phyloP scores from a whole-genome alignment of 441 rosid genomes.

The Kokia cookei region DNA sequence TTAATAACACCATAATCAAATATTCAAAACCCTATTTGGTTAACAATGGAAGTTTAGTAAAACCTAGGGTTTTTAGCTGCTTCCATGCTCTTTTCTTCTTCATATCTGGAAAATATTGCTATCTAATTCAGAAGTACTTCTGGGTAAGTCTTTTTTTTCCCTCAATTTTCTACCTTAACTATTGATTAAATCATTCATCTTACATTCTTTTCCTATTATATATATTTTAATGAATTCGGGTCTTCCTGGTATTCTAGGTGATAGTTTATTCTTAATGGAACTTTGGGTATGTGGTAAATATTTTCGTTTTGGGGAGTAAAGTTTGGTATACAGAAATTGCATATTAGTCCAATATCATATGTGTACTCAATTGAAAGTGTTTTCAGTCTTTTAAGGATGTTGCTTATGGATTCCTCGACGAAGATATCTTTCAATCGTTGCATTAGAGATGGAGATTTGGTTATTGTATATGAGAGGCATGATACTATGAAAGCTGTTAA shows the following conservation, averaged over 20 bases:
- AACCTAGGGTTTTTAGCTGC: neutral
- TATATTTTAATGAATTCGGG: neutral
- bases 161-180: neutral
- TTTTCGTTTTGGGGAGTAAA: neutral
- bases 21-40: neutral
- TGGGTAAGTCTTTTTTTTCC: neutral
- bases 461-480: constrained; percentile 74
- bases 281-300: neutral
- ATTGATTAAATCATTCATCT: neutral
- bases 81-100: neutral
- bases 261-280: constrained; percentile 1
- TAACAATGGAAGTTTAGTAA: neutral
- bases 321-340: neutral
- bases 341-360: neutral
- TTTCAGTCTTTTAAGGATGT: constrained; percentile 34
- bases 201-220: neutral
- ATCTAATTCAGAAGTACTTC: neutral
- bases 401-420: constrained; percentile 43
- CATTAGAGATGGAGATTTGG: constrained; percentile 66
- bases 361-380: neutral
- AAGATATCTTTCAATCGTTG: constrained; percentile 46
- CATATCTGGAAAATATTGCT: neutral
- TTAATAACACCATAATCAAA: too few species aligned
- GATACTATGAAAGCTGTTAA: constrained; percentile 74
- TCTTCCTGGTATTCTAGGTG: neutral